Evolutionary conservation across 2,329 filamentous ascomycete genomes (phyloP).

Genomic region (Cyanodermella asteris): DNA sequence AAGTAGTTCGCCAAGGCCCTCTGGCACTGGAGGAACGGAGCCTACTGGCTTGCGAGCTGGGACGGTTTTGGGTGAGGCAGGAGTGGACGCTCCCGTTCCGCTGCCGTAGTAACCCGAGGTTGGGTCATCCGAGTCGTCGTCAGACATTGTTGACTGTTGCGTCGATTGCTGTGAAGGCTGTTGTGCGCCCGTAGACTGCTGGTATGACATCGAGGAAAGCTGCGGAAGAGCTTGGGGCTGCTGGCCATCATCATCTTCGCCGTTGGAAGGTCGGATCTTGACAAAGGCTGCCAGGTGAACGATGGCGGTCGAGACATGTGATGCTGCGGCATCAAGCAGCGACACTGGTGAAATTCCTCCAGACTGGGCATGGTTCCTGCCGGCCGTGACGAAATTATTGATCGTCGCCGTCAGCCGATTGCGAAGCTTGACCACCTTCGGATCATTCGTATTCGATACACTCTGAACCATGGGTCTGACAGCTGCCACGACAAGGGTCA

Average conservation of each 20-base stretch:
- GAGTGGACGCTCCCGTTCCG: too few relatives aligned
- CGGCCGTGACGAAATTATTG: slow-evolving; percentile 85
- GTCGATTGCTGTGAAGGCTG: too few relatives aligned
- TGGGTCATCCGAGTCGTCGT: too few relatives aligned
- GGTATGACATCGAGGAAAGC: too few relatives aligned
- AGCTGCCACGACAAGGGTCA: slow-evolving; percentile 66
- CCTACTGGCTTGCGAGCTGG: too few relatives aligned
- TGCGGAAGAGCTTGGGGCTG: too few relatives aligned
- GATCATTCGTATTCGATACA: slow-evolving; percentile 37
- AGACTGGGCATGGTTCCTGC: slow-evolving; percentile 71
- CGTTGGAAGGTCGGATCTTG: slow-evolving; percentile 64
- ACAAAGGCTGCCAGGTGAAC: slow-evolving; percentile 67
- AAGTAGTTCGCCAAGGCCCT: too few relatives aligned
- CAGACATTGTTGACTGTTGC: slow-evolving; percentile 28
- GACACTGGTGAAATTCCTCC: slow-evolving; percentile 82
- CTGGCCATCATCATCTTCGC: slow-evolving; percentile 45
- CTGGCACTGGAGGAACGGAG: too few relatives aligned
- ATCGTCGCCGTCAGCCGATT: slow-evolving; percentile 73
- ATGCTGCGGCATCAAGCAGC: slow-evolving; percentile 76
- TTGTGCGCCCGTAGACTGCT: too few relatives aligned
- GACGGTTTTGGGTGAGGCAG: too few relatives aligned
- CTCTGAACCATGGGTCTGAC: slow-evolving; percentile 73
- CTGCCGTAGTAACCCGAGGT: too few relatives aligned
- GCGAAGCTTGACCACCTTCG: slow-evolving; percentile 45
- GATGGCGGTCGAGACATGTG: slow-evolving; percentile 65